Evolutionary conservation across 2,329 filamentous ascomycete genomes (phyloP), one percentile per base, ranked within the genome.

Genomic region (Fusarium subglutinans): DNA sequence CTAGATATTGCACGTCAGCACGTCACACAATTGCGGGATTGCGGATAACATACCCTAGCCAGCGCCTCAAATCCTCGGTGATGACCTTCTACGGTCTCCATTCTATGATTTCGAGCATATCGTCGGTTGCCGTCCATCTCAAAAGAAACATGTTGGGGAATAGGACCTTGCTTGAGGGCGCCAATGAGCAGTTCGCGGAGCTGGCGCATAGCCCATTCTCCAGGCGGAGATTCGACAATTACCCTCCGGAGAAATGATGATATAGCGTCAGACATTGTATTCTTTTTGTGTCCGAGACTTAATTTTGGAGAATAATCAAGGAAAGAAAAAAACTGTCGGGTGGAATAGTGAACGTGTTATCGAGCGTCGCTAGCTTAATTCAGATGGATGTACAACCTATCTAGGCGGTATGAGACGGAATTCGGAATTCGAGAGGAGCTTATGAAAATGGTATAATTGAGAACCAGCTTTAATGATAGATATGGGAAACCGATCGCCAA

Each of bases 51-150:
- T 86, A 96, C 94, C 80, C 92, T 91, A 56, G 96, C 96, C 70
- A 99, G 87, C 37, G 96, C 95, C 84, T 99, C 96, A 78, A 98
- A 99, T 5, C 96, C 96, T 77, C 97, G 86, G 81, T 98, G 95
- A 82, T 99, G 96, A 30, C 96, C 96, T 83, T 99, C 96, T 40
- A 98, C 92, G 0, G 95, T 98, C 86, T 99, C 96, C 81, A 99
- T 98, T 74, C 96, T 91, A 84, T 96, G 94, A 72, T 89, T 93
- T 70, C 94, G 90, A 20, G 96, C 96, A 85, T 97, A 99, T 51
- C 96, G 92, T 79, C 96, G 88, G 84, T 99, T 99, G 63, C 96
- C 96, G 82, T 99, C 96, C 96, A 99, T 99, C 77, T 98, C 96
- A 80, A 99, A 99, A n/a, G 96, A 96, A 69, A 99, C 90, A 90